phyloP scores from a whole-genome alignment of 768 basidiomycete genomes.

The Serendipita sp. region DNA sequence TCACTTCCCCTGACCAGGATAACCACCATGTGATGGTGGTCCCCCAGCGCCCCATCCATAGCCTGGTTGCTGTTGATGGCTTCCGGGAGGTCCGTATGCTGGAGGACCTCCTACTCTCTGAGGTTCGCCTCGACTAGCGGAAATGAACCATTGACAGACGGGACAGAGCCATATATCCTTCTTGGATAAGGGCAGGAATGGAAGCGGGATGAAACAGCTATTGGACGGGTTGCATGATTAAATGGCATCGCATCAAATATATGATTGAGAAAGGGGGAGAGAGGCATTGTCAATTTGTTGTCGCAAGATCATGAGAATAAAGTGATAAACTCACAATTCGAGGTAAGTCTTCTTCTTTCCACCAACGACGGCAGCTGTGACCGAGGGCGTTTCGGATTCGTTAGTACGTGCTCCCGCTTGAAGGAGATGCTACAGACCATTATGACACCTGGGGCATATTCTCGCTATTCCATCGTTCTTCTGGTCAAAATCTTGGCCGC shows the following conservation, averaged over 20 bases:
- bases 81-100: not conserved
- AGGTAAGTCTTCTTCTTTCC: conserved; percentile 1
- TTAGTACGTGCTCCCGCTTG: not conserved
- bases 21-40: not conserved
- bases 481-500: not conserved
- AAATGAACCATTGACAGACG: not conserved
- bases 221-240: not conserved
- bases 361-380: not conserved
- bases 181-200: not conserved
- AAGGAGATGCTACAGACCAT: not conserved
- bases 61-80: not conserved
- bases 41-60: not conserved
- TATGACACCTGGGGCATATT: conserved; percentile 3
- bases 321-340: not conserved
- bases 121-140: not conserved
- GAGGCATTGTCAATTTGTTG: not conserved
- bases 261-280: not conserved
- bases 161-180: not conserved
- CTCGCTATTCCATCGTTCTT: not conserved
- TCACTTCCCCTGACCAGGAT: not conserved
- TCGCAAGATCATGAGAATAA: not conserved
- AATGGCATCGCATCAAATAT: too few species aligned
- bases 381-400: not conserved
- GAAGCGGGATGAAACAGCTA: conserved; percentile 3
- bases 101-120: not conserved